Conservation (phyloP, 2,329 filamentous ascomycete species). For the Colletotrichum phormii region DNA sequence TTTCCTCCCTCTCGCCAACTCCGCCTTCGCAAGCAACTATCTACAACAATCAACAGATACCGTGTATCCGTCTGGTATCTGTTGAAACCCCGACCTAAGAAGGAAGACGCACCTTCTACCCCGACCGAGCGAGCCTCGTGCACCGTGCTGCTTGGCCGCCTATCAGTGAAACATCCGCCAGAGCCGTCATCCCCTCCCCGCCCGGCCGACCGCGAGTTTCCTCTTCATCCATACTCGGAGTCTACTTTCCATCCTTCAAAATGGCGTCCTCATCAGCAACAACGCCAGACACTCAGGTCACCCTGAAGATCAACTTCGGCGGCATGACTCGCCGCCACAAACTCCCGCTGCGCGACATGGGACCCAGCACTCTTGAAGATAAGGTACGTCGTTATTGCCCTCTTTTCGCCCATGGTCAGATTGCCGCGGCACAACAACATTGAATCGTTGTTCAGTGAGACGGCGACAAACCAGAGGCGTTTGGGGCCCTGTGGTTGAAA, state of each 20-base stretch:
- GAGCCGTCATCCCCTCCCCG: slow-evolving; percentile 33
- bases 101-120: slow-evolving; percentile 1
- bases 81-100: neutral
- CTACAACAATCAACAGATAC: slow-evolving; percentile 58
- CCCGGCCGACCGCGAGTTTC: slow-evolving; percentile 30
- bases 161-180: slow-evolving; percentile 34
- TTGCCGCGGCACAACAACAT: neutral
- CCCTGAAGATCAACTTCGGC: slow-evolving; percentile 85
- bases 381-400: slow-evolving; percentile 74
- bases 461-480: neutral
- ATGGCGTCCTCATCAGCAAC: slow-evolving; percentile 34
- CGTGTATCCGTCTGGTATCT: neutral
- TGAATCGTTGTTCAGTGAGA: neutral
- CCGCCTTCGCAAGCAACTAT: slow-evolving; percentile 38
- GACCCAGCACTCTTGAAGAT: slow-evolving; percentile 77
- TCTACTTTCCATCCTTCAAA: slow-evolving; percentile 1
- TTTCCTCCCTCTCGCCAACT: slow-evolving; percentile 4
- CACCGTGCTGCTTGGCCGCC: slow-evolving; percentile 32
- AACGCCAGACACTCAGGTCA: slow-evolving; percentile 57
- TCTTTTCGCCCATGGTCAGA: neutral
- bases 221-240: slow-evolving; percentile 17
- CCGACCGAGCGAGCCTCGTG: slow-evolving; percentile 34
- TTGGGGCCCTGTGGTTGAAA: neutral
- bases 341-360: slow-evolving; percentile 87
- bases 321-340: slow-evolving; percentile 86